Evolutionary conservation across 768 basidiomycete species (phyloP).

Genomic region (Hydnomerulius pinastri): DNA sequence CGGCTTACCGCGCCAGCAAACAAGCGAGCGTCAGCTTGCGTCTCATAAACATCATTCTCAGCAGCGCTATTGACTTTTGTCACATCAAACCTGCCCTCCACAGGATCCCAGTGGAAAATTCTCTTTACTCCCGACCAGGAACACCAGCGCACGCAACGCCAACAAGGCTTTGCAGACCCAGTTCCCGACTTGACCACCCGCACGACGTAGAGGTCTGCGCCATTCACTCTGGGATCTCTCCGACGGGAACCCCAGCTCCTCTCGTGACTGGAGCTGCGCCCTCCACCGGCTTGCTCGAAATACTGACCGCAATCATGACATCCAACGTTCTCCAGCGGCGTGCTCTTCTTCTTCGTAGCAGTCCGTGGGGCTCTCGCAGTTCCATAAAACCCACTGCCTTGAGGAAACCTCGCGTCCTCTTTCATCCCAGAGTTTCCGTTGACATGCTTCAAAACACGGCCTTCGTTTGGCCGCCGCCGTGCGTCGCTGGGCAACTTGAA

Average conservation of each 20-base stretch:
- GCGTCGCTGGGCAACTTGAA: conserved; percentile 41
- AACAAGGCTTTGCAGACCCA: conserved; percentile 54
- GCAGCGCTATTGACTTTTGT: conserved; percentile 49
- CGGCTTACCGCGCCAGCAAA: conserved; percentile 46
- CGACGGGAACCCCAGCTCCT: conserved; percentile 37
- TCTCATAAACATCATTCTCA: conserved; percentile 43
- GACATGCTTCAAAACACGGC: conserved; percentile 7
- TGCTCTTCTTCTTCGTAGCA: conserved; percentile 12
- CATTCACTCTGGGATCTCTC: conserved; percentile 45
- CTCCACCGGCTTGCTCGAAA: neutral
- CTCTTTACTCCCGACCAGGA: conserved; percentile 58
- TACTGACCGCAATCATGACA: neutral
- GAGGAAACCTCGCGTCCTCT: neutral
- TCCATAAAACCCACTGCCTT: neutral
- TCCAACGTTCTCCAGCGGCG: neutral
- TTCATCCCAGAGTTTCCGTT: neutral
- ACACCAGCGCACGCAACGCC: conserved; percentile 59
- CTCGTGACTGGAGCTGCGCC: conserved; percentile 4
- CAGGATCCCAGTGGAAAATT: conserved; percentile 53
- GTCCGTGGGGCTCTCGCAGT: neutral
- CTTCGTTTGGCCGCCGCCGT: conserved; percentile 19
- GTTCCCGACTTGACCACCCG: conserved; percentile 50
- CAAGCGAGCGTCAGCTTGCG: conserved; percentile 45
- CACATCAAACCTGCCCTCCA: conserved; percentile 38
- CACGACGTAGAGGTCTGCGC: conserved; percentile 57